Base-by-base conservation (phyloP, 805 yeast genomes). In the Crinitomyces ghanaensis region DNA sequence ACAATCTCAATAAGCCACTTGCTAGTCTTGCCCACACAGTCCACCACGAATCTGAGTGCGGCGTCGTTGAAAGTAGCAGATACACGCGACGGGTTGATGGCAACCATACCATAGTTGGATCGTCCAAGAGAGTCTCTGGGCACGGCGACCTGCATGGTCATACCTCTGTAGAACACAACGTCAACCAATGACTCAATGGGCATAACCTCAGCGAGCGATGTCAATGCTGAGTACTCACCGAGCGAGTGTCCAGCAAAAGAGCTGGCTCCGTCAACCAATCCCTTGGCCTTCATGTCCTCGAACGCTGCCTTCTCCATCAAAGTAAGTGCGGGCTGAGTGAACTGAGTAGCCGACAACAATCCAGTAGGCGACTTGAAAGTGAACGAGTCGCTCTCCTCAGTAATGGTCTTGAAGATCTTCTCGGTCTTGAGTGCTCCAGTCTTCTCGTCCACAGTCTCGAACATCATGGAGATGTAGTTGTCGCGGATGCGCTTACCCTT, bases 71-170 rank as follows among this genome's bases (percentile, higher is more conserved):
- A 91, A 11, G 95, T 81, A 36, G 80, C 64, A 36, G 81, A 74
- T 42, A 91, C 79, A 63, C 99, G 77, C 42, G 93, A 72, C 53
- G 99, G 99, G 66, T 93, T 91, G 38, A 88, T 86, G 34, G 99
- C 99, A 67, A 84, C 74, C 99, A 91, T 91, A 70, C 97, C 97
- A 55, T 91, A 91, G 69, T 91, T 91, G 39, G 98, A 91, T 65
- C 97, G 80, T 31, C 99, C 99, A 33, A 63, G 57, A 36, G 76
- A 72, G 62, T 91, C 99, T 67, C 99, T 80, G 57, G 97, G 97
- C 46, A 91, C 99, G 30, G 98, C 98, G 45, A 91, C 98, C 68
- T 91, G 98, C 99, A 91, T 91, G 31, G 99, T 93, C 97, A 91
- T 91, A 72, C 99, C 99, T 70, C 99, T 79, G 73, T 91, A 93